Conservation (phyloP, 208 protist genomes). For the Strigomonas culicis region DNA sequence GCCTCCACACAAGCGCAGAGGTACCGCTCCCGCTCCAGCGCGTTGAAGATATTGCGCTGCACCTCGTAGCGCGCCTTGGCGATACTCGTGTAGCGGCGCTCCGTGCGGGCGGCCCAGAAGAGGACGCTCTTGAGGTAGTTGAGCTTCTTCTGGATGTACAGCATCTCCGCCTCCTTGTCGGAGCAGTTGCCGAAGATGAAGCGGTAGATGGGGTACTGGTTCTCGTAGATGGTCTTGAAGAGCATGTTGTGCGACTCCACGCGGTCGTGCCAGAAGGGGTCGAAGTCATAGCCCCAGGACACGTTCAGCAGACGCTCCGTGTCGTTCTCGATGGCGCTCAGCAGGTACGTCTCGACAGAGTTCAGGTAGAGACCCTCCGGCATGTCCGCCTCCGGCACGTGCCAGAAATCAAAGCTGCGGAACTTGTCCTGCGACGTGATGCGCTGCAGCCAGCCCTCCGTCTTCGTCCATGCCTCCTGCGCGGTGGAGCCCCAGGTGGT, state of each 20-base stretch:
- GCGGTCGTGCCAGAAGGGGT: slow-evolving; percentile 87
- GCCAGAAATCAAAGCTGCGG: slow-evolving; percentile 87
- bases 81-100: slow-evolving; percentile 79
- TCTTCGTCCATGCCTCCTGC: slow-evolving; percentile 45
- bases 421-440: slow-evolving; percentile 67
- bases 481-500: slow-evolving; percentile 76
- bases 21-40: slow-evolving; percentile 87
- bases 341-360: slow-evolving; percentile 68
- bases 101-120: slow-evolving; percentile 70
- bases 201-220: slow-evolving; percentile 49
- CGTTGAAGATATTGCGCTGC: slow-evolving; percentile 84
- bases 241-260: slow-evolving; percentile 71
- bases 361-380: slow-evolving; percentile 52
- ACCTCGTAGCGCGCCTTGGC: slow-evolving; percentile 72
- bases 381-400: slow-evolving; percentile 58
- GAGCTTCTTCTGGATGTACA: slow-evolving; percentile 69
- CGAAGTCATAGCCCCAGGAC: slow-evolving; percentile 86
- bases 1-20: slow-evolving; percentile 75
- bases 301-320: slow-evolving; percentile 72
- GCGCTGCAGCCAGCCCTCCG: slow-evolving; percentile 75
- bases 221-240: slow-evolving; percentile 62
- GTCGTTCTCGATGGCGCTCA: slow-evolving; percentile 84
- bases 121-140: slow-evolving; percentile 83
- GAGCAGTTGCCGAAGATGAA: slow-evolving; percentile 79
- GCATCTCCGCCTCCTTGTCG: slow-evolving; percentile 53